Percentiles rank a stretch among this genome's conserved stretches.
Evolutionary conservation across 352 stramenopile species (phyloP).

Genomic region (Pythium vanterpoolii): DNA sequence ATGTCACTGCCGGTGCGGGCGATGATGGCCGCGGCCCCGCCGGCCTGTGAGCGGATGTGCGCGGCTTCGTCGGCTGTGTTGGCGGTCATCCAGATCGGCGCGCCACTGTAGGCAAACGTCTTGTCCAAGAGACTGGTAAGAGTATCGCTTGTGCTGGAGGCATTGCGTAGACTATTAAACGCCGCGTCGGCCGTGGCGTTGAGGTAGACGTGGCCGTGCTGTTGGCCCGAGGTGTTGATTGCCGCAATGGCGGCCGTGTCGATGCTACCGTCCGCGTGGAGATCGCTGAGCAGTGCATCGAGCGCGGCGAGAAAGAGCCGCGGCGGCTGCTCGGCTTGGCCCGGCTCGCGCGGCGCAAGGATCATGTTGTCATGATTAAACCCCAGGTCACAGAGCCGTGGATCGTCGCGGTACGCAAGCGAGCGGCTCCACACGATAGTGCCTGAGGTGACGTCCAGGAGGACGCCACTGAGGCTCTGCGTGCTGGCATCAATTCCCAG

Average conservation of each 20-base stretch:
- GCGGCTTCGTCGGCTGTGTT: not conserved
- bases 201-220: slow-evolving; percentile 3
- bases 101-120: not conserved
- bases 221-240: slow-evolving; percentile 5
- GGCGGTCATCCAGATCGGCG: slow-evolving; percentile 4
- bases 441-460: not conserved
- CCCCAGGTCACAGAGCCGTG: not conserved
- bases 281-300: not conserved
- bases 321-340: slow-evolving; percentile 3
- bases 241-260: not conserved
- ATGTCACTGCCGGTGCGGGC: slow-evolving; percentile 1
- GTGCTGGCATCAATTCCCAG: slow-evolving; percentile 4
- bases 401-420: slow-evolving; percentile 1
- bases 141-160: not conserved
- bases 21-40: not conserved
- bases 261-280: not conserved
- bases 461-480: slow-evolving; percentile 2
- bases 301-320: slow-evolving; percentile 1
- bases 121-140: not conserved
- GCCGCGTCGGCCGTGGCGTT: not conserved
- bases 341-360: not conserved
- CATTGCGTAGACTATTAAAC: not conserved
- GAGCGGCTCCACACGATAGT: not conserved
- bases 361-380: slow-evolving; percentile 1
- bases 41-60: not conserved